phyloP scores from a whole-genome alignment of 306 rosid genomes.

The Abrus pulchellus region DNA sequence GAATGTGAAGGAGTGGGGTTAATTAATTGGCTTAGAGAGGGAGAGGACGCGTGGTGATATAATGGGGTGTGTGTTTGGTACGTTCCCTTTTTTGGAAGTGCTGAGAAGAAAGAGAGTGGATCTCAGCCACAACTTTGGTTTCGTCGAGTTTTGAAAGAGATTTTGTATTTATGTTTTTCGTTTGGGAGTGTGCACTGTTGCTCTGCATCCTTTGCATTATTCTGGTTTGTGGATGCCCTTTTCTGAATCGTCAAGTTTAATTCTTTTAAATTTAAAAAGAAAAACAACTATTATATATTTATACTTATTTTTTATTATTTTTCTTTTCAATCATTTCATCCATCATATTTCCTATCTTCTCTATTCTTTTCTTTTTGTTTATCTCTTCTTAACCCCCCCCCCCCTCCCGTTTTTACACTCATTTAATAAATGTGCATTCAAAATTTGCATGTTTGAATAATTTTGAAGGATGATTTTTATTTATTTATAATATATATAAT shows the following conservation, averaged over 20 bases:
- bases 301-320: not conserved
- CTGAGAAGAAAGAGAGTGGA: constrained; percentile 45
- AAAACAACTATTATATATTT: too few species aligned
- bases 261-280: too few species aligned
- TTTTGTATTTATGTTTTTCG: constrained; percentile 67
- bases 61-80: constrained; percentile 30
- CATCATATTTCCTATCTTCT: too few species aligned
- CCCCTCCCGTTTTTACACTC: too few species aligned
- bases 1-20: not conserved
- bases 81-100: constrained; percentile 53
- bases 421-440: too few species aligned
- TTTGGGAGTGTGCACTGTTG: constrained; percentile 53
- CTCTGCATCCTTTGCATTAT: constrained; percentile 22
- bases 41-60: constrained; percentile 15
- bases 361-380: too few species aligned
- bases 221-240: constrained; percentile 69
- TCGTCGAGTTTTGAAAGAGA: constrained; percentile 45
- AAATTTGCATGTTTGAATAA: too few species aligned
- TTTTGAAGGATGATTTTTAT: too few species aligned
- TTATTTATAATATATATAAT: too few species aligned
- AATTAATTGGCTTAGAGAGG: not conserved
- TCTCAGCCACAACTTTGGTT: constrained; percentile 73
- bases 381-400: too few species aligned
- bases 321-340: not conserved
- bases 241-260: constrained; percentile 43